Conservation (phyloP, 1,139 yeast genomes). For the Pichia sp. region DNA sequence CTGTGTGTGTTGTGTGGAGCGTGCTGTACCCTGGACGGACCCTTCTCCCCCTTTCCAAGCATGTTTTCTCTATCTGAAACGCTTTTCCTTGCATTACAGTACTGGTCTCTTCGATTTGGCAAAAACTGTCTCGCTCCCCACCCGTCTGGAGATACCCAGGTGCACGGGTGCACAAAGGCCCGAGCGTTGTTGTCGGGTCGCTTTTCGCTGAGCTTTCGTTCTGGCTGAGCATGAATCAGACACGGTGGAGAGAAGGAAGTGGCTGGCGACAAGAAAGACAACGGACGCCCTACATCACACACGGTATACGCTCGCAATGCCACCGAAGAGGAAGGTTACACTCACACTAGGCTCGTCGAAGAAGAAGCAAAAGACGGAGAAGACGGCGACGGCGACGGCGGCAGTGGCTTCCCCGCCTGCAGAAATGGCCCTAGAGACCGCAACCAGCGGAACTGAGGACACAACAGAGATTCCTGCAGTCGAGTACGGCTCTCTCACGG, state of each 20-base stretch:
- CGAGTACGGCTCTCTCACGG: constrained; percentile 4
- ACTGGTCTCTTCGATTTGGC: neutral
- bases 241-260: neutral
- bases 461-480: neutral
- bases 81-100: neutral
- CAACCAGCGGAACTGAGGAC: neutral
- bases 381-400: constrained; percentile 4
- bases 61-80: neutral
- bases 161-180: constrained; percentile 1
- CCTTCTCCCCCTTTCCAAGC: neutral
- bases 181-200: neutral
- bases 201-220: neutral
- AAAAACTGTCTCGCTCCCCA: constrained; percentile 1
- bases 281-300: too few species aligned
- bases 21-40: neutral
- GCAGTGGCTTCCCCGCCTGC: neutral
- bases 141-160: neutral
- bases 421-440: neutral
- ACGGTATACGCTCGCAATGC: constrained; percentile 16
- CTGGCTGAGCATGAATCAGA: neutral
- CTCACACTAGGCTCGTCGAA: constrained; percentile 15
- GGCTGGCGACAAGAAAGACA: too few species aligned
- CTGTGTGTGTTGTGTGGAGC: neutral
- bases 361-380: constrained; percentile 23
- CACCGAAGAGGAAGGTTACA: constrained; percentile 24